These are phyloP conservation scores for Cocos nucifera DNA, from an alignment of 176 grass and related monocot species.

Conservation along the genomic window DNA sequence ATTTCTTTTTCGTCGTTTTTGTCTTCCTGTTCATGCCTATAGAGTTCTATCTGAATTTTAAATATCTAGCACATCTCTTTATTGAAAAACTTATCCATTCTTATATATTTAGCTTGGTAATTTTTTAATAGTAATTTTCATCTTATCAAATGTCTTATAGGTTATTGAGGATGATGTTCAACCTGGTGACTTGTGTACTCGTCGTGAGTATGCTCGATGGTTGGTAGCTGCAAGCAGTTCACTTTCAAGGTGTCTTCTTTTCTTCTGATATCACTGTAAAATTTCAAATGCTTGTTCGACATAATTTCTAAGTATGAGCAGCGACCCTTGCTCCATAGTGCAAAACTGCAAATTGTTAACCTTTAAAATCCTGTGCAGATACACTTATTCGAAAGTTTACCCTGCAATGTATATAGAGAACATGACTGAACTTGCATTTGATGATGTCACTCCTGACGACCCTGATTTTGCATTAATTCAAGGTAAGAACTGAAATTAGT, in stretches of 20 bases:
- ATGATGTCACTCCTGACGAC: slow-evolving; percentile 78
- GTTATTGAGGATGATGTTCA: slow-evolving; percentile 68
- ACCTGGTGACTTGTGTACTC: slow-evolving; percentile 84
- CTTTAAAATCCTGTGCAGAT: slow-evolving; percentile 30
- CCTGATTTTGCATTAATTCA: slow-evolving; percentile 84
- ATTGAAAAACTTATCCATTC: too few relatives aligned
- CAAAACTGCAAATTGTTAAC: background rate
- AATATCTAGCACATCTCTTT: too few relatives aligned
- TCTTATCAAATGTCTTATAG: slow-evolving; percentile 26
- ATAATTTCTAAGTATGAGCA: too few relatives aligned
- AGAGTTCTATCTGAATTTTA: too few relatives aligned
- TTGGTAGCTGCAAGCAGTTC: slow-evolving; percentile 75
- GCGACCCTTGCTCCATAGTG: background rate
- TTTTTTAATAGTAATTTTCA: slow-evolving; percentile 21
- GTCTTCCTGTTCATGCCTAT: too few relatives aligned
- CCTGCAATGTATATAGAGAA: slow-evolving; percentile 97
- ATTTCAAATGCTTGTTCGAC: too few relatives aligned
- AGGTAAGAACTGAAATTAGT: slow-evolving; percentile 34
- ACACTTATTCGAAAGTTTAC: slow-evolving; percentile 77
- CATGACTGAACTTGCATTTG: slow-evolving; percentile 85
- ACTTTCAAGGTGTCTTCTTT: slow-evolving; percentile 51
- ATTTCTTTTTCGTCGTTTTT: too few relatives aligned
- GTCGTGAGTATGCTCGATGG: slow-evolving; percentile 93
- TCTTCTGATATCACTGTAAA: too few relatives aligned
- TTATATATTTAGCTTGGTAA: background rate